Conservation (phyloP, 2,329 filamentous ascomycete species). For the Ustulina deusta region DNA sequence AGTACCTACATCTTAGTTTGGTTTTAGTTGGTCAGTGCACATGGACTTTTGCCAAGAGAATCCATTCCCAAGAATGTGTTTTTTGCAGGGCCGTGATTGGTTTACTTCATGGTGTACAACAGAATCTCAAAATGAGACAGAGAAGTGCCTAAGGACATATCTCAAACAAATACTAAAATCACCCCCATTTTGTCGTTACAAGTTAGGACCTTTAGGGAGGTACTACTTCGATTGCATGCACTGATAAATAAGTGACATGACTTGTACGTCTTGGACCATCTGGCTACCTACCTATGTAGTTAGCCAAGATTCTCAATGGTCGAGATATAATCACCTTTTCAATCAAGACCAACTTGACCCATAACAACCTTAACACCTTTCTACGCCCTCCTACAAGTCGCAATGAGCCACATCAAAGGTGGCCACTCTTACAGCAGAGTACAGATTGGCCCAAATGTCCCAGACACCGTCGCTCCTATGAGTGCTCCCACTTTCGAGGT, state of each 20-base stretch:
- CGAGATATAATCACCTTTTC: neutral
- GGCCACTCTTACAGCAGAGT: slow-evolving; percentile 23
- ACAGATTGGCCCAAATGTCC: slow-evolving; percentile 20
- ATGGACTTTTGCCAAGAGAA: slow-evolving; percentile 3
- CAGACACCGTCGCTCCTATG: slow-evolving; percentile 22
- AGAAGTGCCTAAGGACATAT: neutral
- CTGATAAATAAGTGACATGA: neutral
- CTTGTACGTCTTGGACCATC: neutral
- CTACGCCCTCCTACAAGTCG: neutral
- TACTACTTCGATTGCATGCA: neutral
- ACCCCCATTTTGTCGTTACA: neutral
- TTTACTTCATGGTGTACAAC: neutral
- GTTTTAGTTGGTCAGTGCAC: slow-evolving; percentile 5
- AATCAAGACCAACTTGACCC: neutral
- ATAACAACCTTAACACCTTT: neutral
- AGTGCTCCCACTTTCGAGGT: slow-evolving; percentile 55
- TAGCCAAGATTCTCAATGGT: neutral
- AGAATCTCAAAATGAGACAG: neutral
- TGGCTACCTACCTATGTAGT: too few species aligned
- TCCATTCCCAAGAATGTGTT: neutral
- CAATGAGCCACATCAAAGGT: slow-evolving; percentile 21
- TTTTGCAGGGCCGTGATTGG: slow-evolving; percentile 7
- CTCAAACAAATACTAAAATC: neutral
- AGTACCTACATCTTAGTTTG: neutral
- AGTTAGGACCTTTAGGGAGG: neutral